Evolutionary conservation across 139 green algal genomes (phyloP).

Genomic region (Micractinium conductrix): DNA sequence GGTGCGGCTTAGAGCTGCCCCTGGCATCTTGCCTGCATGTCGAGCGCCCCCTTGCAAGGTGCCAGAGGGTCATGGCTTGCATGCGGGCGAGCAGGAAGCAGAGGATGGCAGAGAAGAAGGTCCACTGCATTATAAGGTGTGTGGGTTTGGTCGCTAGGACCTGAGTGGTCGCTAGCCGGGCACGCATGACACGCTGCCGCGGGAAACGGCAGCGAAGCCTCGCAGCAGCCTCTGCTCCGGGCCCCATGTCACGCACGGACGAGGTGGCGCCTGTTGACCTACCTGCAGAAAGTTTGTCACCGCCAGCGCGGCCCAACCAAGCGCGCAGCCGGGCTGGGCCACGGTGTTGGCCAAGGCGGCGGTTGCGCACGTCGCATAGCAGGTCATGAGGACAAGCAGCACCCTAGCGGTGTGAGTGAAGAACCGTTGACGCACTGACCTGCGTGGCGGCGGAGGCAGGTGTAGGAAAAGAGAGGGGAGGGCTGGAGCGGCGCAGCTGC

Average conservation of each 20-base stretch:
- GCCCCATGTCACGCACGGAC: too few species aligned
- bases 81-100: slow-evolving; percentile 25
- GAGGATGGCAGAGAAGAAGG: not conserved
- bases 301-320: not conserved
- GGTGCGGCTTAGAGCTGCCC: too few species aligned
- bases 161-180: too few species aligned
- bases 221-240: too few species aligned
- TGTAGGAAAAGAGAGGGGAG: too few species aligned
- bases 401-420: not conserved
- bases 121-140: too few species aligned
- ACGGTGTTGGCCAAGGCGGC: not conserved
- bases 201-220: too few species aligned
- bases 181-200: too few species aligned
- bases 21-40: slow-evolving; percentile 19
- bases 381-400: not conserved
- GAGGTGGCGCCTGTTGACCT: too few species aligned
- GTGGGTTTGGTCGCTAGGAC: too few species aligned
- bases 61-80: slow-evolving; percentile 16
- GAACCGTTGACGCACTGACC: slow-evolving; percentile 6
- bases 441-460: not conserved
- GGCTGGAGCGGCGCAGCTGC: too few species aligned
- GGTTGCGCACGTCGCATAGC: not conserved
- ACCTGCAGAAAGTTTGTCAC: slow-evolving; percentile 11
- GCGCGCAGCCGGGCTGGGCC: not conserved
- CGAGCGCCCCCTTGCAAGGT: not conserved